Evolutionary conservation across 2,329 filamentous ascomycete species (phyloP), one percentile per base, ranked within the genome.

Genomic region (Aspergillus sergii): DNA sequence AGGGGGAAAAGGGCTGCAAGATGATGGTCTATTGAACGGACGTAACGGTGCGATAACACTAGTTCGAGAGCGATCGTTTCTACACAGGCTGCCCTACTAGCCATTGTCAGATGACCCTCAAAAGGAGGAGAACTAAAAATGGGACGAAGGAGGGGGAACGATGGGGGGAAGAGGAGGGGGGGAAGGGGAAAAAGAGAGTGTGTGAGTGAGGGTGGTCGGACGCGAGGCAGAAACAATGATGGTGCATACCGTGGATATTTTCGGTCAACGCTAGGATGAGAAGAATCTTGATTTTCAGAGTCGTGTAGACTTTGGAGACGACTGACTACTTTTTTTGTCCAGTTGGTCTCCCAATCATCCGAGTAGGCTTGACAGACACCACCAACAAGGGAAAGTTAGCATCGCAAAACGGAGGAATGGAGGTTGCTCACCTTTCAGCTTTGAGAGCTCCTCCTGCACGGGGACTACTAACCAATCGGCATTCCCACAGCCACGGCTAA

Each of bases 81-180:
- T 64, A 59, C 34, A 66, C 63, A 64, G 66, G 64, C 63, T 65
- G 63, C 63, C 62, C 58, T 55, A 67, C 68, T 64, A 68, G 60
- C 63, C 30, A 65, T 60, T 50, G 60, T 69, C 68, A 68, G 60
- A 61, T 69, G 68, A 69, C 66, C 48, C 56, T 51, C 10, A 34
- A 36, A 57, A 39, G 46, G 53, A 60, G 51, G 43, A 57, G 50
- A 26, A 28, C 39, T 46, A 55, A 56, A 56, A 50, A 28, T 28
- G 56, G 56, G 41, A 51, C 50, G 32, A 57, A 55, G 56, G 46
- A 50, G 26, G 45, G 45, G 45, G 21, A 8, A 8, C 3, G 45
- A 28, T 7, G 45, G 45, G 23, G 30, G 28, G 28, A 55, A 60
- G 46, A 36, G 16, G 36, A 23, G 46, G 43, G 39, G 48, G 34